Percentiles rank a stretch among this genome's conserved stretches.
Evolutionary conservation across 345 rosid species (phyloP).

Genomic region (Hibiscus tridactylites): DNA sequence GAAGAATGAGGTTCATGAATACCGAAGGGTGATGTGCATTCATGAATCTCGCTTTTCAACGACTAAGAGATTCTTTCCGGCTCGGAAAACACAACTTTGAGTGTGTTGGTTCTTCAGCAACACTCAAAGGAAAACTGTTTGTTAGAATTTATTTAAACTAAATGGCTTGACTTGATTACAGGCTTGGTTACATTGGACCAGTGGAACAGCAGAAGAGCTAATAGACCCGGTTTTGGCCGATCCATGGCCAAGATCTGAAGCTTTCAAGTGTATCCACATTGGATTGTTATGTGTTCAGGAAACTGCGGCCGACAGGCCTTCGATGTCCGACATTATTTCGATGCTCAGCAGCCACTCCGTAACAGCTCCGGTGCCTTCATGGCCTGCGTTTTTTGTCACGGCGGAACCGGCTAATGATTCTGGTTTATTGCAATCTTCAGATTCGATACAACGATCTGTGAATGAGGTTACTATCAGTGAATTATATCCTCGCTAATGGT

Average conservation of each 20-base stretch:
- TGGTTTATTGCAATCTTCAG: conserved; percentile 2
- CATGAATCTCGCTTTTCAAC: no score
- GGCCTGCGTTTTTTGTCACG: conserved; percentile 29
- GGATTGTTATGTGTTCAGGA: conserved; percentile 48
- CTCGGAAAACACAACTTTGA: no score
- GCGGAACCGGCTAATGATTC: conserved; percentile 3
- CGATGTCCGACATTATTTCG: conserved; percentile 29
- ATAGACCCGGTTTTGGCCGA: conserved; percentile 28
- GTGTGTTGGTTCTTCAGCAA: no score
- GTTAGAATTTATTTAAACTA: neutral
- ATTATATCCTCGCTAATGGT: conserved; percentile 26
- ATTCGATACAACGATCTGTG: conserved; percentile 19
- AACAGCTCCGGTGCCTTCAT: conserved; percentile 27
- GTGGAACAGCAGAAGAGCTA: conserved; percentile 28
- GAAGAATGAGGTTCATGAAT: no score
- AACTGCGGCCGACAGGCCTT: conserved; percentile 35
- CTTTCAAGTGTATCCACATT: conserved; percentile 38
- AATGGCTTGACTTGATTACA: conserved; percentile 9
- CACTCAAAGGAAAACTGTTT: no score
- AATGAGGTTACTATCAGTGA: conserved; percentile 33
- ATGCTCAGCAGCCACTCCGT: conserved; percentile 38
- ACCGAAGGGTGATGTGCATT: no score
- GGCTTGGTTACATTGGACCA: conserved; percentile 53
- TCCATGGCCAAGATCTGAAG: conserved; percentile 21
- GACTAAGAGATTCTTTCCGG: no score